Base-by-base conservation (phyloP, 176 grass and related monocot genomes). In the Oryza meyeriana region DNA sequence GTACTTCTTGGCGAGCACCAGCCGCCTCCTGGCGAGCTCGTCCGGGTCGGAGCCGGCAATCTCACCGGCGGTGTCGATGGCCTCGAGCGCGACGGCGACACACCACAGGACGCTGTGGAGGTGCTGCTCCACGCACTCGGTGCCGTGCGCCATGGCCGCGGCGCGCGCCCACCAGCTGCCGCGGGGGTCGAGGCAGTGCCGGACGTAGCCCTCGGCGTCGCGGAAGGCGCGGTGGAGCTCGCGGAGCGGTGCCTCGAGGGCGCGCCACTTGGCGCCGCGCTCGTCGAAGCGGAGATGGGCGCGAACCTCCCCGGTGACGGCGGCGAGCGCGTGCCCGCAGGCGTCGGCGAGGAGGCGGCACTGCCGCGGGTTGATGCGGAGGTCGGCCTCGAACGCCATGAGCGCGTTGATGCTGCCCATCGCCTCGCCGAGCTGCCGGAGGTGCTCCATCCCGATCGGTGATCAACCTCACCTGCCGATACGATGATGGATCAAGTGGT, bases 51-150 rank as follows among this genome's bases (percentile, higher is more conserved):
- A 74, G 26, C 90, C 90, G 1, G 92, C 81, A 65, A 84, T 83
- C 81, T 94, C 95, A 10, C 82, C 82, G 24, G 81, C 85, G 32
- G 67, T 64, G 76, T 98, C 92, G 40, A 95, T 76, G 10, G 95
- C 95, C 73, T 98, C 95, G 62, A 95, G 29, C 29, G 88, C 90
- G 25, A 98, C 88, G 28, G 90, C 76, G 36, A 98, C 41, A 69
- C 92, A 98, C 95, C 92, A 98, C 0, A 98, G 79, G 36, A 98
- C 16, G 85, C 72, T 87, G 83, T 95, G 82, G 41, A 98, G 58
- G 69, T 93, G 79, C 34, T 94, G 75, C 58, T 98, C 92, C 24
- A 95, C 82, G 88, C 95, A 95, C 20, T 93, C 92, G 10, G 76
- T 79, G 88, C 86, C 87, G 71, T 80, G 88, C 28, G 42, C 77